Evolutionary conservation across 495 filamentous ascomycete species (phyloP).

Genomic region (Articulospora tetracladia): DNA sequence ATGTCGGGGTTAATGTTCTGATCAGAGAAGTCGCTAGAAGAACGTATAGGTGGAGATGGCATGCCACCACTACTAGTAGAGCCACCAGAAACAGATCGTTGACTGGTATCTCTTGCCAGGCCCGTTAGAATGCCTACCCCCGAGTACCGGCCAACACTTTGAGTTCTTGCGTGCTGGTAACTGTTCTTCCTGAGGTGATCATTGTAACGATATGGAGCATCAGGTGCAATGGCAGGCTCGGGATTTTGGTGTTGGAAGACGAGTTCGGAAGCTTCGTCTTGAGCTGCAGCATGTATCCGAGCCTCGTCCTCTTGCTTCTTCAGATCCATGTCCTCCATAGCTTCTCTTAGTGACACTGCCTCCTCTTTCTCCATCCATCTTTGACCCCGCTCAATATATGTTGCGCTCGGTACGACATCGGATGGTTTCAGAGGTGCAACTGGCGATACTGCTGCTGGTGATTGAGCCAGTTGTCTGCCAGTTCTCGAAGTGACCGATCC

Average conservation of each 20-base stretch:
- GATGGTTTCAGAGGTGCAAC: conserved; percentile 29
- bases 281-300: conserved; percentile 67
- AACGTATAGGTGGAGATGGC: conserved; percentile 16
- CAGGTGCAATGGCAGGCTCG: conserved; percentile 44
- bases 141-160: conserved; percentile 50
- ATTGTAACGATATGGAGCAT: conserved; percentile 50
- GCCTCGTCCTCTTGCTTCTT: conserved; percentile 46
- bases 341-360: conserved; percentile 68
- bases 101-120: conserved; percentile 40
- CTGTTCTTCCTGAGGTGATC: conserved; percentile 57
- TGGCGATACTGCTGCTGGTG: neutral
- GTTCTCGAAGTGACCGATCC: conserved; percentile 23
- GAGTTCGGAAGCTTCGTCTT: conserved; percentile 82
- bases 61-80: conserved; percentile 40
- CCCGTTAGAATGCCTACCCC: conserved; percentile 42
- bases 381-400: conserved; percentile 75
- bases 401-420: conserved; percentile 51
- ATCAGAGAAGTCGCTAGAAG: conserved; percentile 23
- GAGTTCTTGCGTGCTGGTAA: conserved; percentile 57
- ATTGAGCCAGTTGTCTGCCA: conserved; percentile 43
- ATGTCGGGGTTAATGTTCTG: conserved; percentile 14
- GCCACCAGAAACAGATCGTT: conserved; percentile 44
- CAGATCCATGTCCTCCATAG: conserved; percentile 75
- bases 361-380: conserved; percentile 88
- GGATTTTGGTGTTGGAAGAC: conserved; percentile 81